Base-by-base conservation (phyloP, 2,329 filamentous ascomycete genomes). In the Colletotrichum plurivorum region DNA sequence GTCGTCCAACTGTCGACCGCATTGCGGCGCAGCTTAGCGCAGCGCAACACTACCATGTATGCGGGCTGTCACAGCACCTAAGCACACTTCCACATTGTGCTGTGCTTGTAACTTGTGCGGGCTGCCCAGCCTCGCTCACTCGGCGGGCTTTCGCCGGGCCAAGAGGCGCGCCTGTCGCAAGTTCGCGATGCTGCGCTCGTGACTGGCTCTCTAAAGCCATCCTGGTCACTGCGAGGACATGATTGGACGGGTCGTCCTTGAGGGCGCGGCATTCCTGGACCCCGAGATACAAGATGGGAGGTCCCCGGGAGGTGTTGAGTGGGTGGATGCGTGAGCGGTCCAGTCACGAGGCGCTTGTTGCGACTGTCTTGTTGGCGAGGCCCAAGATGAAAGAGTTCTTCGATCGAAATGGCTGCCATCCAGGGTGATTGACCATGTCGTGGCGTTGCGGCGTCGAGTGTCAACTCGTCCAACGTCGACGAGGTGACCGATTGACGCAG, bases 11-110 rank as follows among this genome's bases (percentile, higher is more conserved):
- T 36, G 31, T 36, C 10, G 8, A 36, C 31, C 31, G 31, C 31
- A 36, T 8, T 36, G 31, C 31, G 31, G 36, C n/a, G 58, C 9
- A 48, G 48, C 58, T 43, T 48, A 53, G 48, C 58, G 36, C 20
- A 25, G 49, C 9, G 25, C 25, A 7, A 20, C 22, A 49, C 49
- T 16, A 1, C 43, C 12, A 18, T 22, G 20, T 22, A 22, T 16
- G 45, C 45, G 45, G 8, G 45, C 16, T 46, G 45, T 36, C 31
- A 36, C 31, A 36, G 31, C 31, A 36, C 31, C 31, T 36, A 10
- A 5, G 31, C 31, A 36, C 31, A 36, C 7, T 8, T 36, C 31
- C 31, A 36, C 8, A 10, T 36, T 36, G 31, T 36, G 31, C 31
- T 36, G 31, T 36, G 31, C 31, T 52, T 25, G 22, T 25, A 25